Evolutionary conservation across 140 eudicot genomes (phyloP).

Genomic region (Senecio squalidus): DNA sequence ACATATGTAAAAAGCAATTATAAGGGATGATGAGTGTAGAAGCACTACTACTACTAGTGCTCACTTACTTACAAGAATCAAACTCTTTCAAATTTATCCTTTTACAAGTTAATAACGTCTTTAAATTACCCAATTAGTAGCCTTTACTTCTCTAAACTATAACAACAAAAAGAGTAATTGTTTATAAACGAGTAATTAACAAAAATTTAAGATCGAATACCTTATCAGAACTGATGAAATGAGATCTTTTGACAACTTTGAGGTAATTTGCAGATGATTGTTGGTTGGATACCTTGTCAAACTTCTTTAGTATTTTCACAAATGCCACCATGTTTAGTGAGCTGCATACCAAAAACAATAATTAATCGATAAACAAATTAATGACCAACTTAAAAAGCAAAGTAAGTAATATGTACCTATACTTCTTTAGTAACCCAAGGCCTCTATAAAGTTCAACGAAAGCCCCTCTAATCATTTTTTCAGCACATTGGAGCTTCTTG

Average conservation of each 20-base stretch:
- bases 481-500: conserved; percentile 89
- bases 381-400: neutral
- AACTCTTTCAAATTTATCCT: neutral
- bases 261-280: conserved; percentile 70
- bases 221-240: conserved; percentile 91
- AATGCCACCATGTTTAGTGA: conserved; percentile 94
- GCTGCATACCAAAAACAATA: conserved; percentile 40
- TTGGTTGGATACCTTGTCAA: conserved; percentile 81
- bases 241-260: conserved; percentile 67
- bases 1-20: neutral
- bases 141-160: too few species aligned
- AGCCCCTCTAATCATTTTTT: conserved; percentile 96
- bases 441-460: conserved; percentile 91
- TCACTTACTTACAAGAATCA: conserved; percentile 11
- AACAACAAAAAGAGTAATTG: neutral
- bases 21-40: neutral
- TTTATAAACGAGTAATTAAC: neutral
- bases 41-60: conserved; percentile 11
- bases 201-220: conserved; percentile 20
- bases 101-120: neutral
- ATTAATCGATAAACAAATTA: too few species aligned
- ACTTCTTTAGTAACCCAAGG: conserved; percentile 82
- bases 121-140: too few species aligned
- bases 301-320: conserved; percentile 85
- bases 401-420: conserved; percentile 40